Evolutionary conservation across 2,329 filamentous ascomycete species (phyloP), one percentile per base, ranked within the genome.

Genomic region (Penicillium carneum): DNA sequence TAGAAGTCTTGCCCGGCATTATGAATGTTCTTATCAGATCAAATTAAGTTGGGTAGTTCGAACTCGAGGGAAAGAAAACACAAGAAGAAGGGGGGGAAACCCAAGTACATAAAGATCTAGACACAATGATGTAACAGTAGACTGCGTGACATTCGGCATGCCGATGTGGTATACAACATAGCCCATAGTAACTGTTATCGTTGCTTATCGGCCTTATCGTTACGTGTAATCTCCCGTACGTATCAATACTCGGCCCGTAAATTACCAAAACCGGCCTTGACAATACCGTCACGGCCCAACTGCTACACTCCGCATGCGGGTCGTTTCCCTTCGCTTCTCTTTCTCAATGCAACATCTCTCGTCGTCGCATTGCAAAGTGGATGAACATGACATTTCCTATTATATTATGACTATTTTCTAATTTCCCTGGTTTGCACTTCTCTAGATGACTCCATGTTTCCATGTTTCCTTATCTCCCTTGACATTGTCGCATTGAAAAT

Each of bases 1-100:
- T 56, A 11, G 68, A 53, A 58, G 74, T 65, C 71, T 78, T 71
- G 67, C 77, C 69, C 66, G 77, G 72, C 75, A 78, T 78, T 70
- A 66, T 52, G 31, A 4, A 36, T 31, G 18, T 18, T 49, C 20
- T 33, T 41, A 39, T 60, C 36, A 36, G 39, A 36, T 49, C 20
- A 51, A 34, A 18, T 31, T 20, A 16, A 47, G 33, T 7, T 36
- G 14, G 12, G 34, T 36, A 16, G 34, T 16, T 36, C 31, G 31
- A 33, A 1, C 5, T 26, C 29, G 3, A 51, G 46, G 46, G 12
- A 63, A 18, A 41, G 64, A 29, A 41, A n/a, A 34, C 1, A 34
- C 1, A 34, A 41, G 50, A 20, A n/a, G 20, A 26, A 29, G 45
- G 41, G 20, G 43, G 55, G 31, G n/a, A 56, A 50, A 3, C 1